phyloP scores from a whole-genome alignment of 331 rosid genomes.

The Malus hybrid region DNA sequence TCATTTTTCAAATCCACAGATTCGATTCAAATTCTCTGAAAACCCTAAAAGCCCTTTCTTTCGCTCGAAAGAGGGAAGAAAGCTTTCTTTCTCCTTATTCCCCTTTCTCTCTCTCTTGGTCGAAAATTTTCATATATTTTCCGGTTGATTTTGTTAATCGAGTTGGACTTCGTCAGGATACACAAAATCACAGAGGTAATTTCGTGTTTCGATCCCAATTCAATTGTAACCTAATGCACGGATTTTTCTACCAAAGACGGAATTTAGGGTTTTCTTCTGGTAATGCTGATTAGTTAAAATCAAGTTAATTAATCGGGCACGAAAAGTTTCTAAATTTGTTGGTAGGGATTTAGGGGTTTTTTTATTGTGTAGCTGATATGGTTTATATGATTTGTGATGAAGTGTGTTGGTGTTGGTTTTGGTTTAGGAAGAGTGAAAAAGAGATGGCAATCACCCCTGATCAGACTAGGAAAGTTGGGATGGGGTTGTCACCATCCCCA shows the following conservation, averaged over 20 bases:
- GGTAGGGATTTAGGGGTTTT: not conserved
- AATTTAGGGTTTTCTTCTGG: not conserved
- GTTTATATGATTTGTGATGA: not conserved
- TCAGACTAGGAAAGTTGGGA: slow-evolving; percentile 63
- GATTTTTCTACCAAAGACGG: not conserved
- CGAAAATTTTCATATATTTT: not conserved
- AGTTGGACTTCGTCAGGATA: not conserved
- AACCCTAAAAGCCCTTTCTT: slow-evolving; percentile 3
- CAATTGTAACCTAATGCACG: not conserved
- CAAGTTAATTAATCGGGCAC: not conserved
- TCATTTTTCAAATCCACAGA: not conserved
- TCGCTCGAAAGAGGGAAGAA: not conserved
- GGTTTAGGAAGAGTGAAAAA: slow-evolving; percentile 6
- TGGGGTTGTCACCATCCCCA: slow-evolving; percentile 60
- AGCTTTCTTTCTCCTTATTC: slow-evolving; percentile 21
- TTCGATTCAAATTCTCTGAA: not conserved
- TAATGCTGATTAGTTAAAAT: not conserved
- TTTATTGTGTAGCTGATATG: not conserved
- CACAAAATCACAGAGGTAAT: not conserved
- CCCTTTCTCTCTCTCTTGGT: not conserved
- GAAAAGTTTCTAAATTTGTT: not conserved
- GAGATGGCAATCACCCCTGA: slow-evolving; percentile 72
- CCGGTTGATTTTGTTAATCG: not conserved
- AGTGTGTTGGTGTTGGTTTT: not conserved
- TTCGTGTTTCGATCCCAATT: not conserved